phyloP scores from a whole-genome alignment of 2,329 filamentous ascomycete species.

The Diaporthe citrichinensis region DNA sequence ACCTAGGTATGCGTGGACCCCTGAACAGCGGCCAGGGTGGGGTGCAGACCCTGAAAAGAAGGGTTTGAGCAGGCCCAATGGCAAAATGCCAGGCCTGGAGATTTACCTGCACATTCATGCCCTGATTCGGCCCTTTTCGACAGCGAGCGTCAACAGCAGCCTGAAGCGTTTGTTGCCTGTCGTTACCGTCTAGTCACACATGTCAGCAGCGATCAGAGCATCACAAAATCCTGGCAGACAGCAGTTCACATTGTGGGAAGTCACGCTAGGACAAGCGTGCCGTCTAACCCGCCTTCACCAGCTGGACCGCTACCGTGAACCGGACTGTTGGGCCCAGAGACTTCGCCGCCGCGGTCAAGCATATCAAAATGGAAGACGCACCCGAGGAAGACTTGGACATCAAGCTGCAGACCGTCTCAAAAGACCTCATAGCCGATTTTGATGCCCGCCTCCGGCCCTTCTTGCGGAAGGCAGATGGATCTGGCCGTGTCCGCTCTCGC shows the following conservation, averaged over 20 bases:
- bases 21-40: not conserved
- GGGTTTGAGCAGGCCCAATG: not conserved
- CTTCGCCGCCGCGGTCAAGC: not conserved
- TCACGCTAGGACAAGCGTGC: not conserved
- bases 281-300: not conserved
- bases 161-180: not conserved
- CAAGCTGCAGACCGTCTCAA: conserved; percentile 72
- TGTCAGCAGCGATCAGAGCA: not conserved
- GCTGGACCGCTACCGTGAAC: not conserved
- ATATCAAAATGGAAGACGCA: conserved; percentile 68
- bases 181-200: not conserved
- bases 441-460: conserved; percentile 66
- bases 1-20: not conserved
- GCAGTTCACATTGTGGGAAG: not conserved
- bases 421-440: conserved; percentile 71
- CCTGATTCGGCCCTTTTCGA: too few relatives aligned
- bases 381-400: conserved; percentile 72
- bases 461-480: conserved; percentile 65
- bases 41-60: conserved; percentile 8
- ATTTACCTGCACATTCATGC: not conserved
- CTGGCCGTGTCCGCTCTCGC: conserved; percentile 61
- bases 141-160: not conserved
- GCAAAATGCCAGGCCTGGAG: not conserved
- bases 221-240: too few relatives aligned
- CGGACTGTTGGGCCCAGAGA: not conserved